Base-by-base conservation (phyloP, 2,329 filamentous ascomycete genomes). In the Paraphoma chrysanthemicola region DNA sequence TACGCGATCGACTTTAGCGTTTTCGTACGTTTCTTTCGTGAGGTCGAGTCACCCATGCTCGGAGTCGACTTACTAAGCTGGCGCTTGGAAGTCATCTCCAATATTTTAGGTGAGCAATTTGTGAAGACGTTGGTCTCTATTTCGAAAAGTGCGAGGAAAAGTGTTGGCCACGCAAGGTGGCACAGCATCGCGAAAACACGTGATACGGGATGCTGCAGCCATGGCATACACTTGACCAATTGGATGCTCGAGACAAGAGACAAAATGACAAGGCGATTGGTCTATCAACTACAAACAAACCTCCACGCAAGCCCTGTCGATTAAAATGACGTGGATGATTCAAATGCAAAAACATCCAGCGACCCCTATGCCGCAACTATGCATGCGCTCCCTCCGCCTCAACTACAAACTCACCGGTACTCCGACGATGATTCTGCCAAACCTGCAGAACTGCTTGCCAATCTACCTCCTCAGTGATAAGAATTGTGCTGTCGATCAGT, bases 381-480 rank as follows among this genome's bases (percentile, higher is more conserved):
- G 30, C n/a, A 38, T 38, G 10, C n/a, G 17, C 43, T 31, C 38
- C 39, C 29, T n/a, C 28, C 9, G 28, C 31, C 51, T 39, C 39
- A 16, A 49, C 46, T 23, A 49, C 46, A 38, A 54, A 45, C 36
- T 51, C 53, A 38, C 43, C 18, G 14, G 48, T 55, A 42, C 16
- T 23, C 33, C 7, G 14, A 47, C 48, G n/a, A 9, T 28, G 30
- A 44, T 43, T 49, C 17, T 54, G 46, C 45, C 46, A 48, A 6
- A 16, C 29, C 8, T 45, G 17, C 30, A 54, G 14, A 17, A 49
- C 39, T 31, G 45, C 41, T 31, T 16, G 44, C 39, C 45, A 54
- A 9, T 12, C 5, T 14, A 16, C 31, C 31, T 49, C 52, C 9
- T n/a, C 3, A 2, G 2, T 10, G 6, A 54, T 6, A 36, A 12